A percentile compares a stretch with the other conserved stretches of the same genome.
These are phyloP conservation scores for Bruguiera hainesii DNA, from an alignment of 441 rosid genomes.

Conservation along the genomic window DNA sequence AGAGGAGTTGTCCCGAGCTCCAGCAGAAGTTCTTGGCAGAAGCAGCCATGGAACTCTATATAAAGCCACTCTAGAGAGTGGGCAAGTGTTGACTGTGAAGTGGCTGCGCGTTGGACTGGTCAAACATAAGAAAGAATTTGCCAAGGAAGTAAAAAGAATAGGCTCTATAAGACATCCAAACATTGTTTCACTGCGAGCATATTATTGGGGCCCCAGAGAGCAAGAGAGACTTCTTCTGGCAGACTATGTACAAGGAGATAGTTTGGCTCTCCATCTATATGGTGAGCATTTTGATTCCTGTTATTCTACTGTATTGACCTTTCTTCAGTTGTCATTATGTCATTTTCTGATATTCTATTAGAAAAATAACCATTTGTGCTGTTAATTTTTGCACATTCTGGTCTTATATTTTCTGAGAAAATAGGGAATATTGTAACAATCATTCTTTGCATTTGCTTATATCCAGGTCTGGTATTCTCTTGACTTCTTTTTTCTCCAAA, in stretches of 20 bases:
- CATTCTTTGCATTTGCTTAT: too few species aligned
- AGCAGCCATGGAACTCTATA: conserved; percentile 96
- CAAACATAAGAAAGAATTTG: conserved; percentile 86
- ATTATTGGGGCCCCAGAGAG: conserved; percentile 96
- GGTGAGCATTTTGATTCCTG: conserved; percentile 47
- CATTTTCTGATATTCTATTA: neutral
- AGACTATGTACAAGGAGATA: conserved; percentile 77
- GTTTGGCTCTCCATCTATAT: conserved; percentile 85
- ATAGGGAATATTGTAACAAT: too few species aligned
- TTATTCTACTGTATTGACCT: neutral
- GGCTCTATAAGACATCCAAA: conserved; percentile 73
- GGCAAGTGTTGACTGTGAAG: conserved; percentile 85
- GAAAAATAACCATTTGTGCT: neutral
- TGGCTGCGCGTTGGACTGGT: conserved; percentile 94
- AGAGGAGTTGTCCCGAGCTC: conserved; percentile 91
- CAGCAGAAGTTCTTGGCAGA: conserved; percentile 97
- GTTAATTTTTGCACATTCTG: too few species aligned
- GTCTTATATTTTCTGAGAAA: too few species aligned
- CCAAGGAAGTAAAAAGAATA: conserved; percentile 73
- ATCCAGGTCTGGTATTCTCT: too few species aligned
- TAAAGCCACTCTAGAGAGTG: conserved; percentile 83
- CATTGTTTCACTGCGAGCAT: conserved; percentile 79
- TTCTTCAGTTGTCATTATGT: neutral
- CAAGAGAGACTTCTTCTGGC: conserved; percentile 92
- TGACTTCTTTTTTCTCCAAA: too few species aligned